Evolutionary conservation across 768 basidiomycete species (phyloP).

Genomic region (Ramaria sp.): DNA sequence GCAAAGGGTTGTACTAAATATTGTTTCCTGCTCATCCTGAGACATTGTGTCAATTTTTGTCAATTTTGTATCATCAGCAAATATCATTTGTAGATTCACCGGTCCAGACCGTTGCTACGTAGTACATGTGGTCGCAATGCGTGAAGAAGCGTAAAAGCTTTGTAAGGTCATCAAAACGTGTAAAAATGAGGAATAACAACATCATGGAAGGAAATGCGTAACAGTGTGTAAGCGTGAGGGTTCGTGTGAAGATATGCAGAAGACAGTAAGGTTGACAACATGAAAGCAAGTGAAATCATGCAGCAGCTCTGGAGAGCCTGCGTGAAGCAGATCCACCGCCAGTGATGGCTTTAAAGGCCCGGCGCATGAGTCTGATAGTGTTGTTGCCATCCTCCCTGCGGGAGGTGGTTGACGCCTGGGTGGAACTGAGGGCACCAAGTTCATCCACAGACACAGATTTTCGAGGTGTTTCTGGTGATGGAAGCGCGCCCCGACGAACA

Average conservation of each 20-base stretch:
- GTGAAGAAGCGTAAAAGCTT: conserved; percentile 7
- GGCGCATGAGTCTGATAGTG: conserved; percentile 47
- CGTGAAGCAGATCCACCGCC: conserved; percentile 46
- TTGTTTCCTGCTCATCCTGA: neutral
- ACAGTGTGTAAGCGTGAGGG: neutral
- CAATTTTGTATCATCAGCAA: conserved; percentile 6
- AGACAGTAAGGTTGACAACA: conserved; percentile 9
- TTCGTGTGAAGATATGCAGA: conserved; percentile 10
- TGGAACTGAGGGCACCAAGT: conserved; percentile 21
- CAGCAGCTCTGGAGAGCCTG: conserved; percentile 33
- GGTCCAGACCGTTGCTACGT: conserved; percentile 4
- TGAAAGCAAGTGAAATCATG: conserved; percentile 10
- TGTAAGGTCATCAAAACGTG: neutral
- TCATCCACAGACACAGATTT: conserved; percentile 8
- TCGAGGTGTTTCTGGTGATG: conserved; percentile 2
- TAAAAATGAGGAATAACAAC: conserved; percentile 2
- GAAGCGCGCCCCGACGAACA: neutral
- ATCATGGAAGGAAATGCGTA: conserved; percentile 6
- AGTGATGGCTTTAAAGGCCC: conserved; percentile 69
- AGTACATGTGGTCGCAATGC: conserved; percentile 3
- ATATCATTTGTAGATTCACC: conserved; percentile 9
- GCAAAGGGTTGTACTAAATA: neutral
- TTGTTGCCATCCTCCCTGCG: conserved; percentile 37
- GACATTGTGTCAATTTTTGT: neutral
- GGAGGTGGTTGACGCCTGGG: conserved; percentile 31